Conservation (phyloP, 345 rosid genomes). For the Lepidium sativum region DNA sequence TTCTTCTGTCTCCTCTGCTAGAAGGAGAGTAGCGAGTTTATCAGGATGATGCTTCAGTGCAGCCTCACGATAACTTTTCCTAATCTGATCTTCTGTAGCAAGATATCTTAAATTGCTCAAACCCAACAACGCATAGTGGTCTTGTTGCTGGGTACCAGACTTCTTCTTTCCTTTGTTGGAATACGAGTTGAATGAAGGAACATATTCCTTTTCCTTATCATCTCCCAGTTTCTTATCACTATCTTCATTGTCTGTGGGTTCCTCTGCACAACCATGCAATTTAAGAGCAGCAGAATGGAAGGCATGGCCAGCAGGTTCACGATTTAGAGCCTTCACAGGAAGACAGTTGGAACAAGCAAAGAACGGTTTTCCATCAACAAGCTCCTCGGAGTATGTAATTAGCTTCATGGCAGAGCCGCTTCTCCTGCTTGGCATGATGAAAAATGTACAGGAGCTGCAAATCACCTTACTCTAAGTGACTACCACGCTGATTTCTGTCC, state of each 20-base stretch:
- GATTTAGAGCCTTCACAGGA: constrained; percentile 66
- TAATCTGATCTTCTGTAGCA: constrained; percentile 97
- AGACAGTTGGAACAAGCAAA: constrained; percentile 68
- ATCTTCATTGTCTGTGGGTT: constrained; percentile 32
- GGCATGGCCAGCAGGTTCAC: constrained; percentile 92
- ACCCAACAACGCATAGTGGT: constrained; percentile 90
- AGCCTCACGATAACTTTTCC: constrained; percentile 82
- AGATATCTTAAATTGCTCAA: constrained; percentile 89
- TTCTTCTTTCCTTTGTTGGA: constrained; percentile 86
- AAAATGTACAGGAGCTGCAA: neutral
- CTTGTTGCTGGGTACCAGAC: constrained; percentile 63
- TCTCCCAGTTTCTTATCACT: constrained; percentile 42
- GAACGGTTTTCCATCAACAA: constrained; percentile 64
- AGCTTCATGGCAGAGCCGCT: constrained; percentile 34
- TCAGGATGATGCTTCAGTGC: constrained; percentile 95
- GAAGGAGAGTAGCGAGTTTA: constrained; percentile 80
- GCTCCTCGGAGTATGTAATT: constrained; percentile 69
- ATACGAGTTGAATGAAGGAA: constrained; percentile 70
- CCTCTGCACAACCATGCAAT: constrained; percentile 65
- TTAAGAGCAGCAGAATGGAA: constrained; percentile 84
- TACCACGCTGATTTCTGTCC: constrained; percentile 2
- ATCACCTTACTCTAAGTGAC: neutral
- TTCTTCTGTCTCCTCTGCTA: constrained; percentile 81
- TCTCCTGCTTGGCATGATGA: constrained; percentile 26
- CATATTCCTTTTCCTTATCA: constrained; percentile 51